Evolutionary conservation across 2,329 filamentous ascomycete species (phyloP).

Genomic region (Coniochaeta sp.): DNA sequence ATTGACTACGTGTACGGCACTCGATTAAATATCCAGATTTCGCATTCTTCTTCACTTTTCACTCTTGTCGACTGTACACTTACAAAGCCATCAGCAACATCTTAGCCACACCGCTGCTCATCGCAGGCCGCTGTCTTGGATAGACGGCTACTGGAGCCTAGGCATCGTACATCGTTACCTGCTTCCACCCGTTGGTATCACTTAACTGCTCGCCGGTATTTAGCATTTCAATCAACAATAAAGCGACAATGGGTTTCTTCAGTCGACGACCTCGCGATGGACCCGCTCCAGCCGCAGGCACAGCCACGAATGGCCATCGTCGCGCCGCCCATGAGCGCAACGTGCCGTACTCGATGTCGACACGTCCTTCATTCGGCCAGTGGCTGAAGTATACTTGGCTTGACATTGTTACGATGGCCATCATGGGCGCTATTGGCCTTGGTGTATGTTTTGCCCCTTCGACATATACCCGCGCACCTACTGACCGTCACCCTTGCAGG

Average conservation of each 20-base stretch:
- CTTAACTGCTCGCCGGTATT: not conserved
- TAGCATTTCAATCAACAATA: not conserved
- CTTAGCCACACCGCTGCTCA: not conserved
- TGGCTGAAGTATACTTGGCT: slow-evolving; percentile 63
- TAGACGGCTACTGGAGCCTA: not conserved
- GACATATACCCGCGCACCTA: no score
- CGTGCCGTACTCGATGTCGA: slow-evolving; percentile 16
- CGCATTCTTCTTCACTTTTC: not conserved
- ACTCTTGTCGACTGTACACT: no score
- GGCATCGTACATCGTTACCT: not conserved
- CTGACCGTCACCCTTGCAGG: no score
- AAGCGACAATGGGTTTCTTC: slow-evolving; percentile 17
- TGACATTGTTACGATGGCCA: slow-evolving; percentile 41
- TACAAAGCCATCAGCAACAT: not conserved
- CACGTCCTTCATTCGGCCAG: slow-evolving; percentile 54
- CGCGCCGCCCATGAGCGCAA: slow-evolving; percentile 3
- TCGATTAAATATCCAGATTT: not conserved
- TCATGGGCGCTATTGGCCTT: slow-evolving; percentile 56
- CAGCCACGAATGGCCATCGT: slow-evolving; percentile 3
- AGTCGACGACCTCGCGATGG: slow-evolving; percentile 13
- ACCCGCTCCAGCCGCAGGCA: slow-evolving; percentile 3
- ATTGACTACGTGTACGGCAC: not conserved
- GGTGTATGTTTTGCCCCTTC: no score
- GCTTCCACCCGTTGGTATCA: not conserved
- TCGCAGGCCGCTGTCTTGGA: not conserved